phyloP scores from a whole-genome alignment of 345 rosid species.

The Conringia planisiliqua region DNA sequence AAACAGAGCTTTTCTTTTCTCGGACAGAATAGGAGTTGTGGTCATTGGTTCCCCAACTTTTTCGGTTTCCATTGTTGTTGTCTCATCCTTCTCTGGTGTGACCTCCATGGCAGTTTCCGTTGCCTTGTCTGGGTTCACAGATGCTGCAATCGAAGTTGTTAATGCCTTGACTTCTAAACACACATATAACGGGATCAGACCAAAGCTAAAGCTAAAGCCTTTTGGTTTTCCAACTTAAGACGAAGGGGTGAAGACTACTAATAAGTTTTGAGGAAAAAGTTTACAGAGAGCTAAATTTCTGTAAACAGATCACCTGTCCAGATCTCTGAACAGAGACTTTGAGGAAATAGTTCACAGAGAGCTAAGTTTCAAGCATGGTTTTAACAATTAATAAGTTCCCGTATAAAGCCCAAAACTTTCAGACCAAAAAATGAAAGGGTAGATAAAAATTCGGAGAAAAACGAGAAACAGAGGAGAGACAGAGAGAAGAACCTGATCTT shows the following conservation, averaged over 20 bases:
- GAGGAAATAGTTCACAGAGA: neutral
- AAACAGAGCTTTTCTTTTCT: conserved; percentile 78
- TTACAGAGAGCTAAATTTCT: neutral
- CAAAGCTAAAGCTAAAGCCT: neutral
- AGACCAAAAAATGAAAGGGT: neutral
- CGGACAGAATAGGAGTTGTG: conserved; percentile 48
- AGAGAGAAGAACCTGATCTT: conserved; percentile 52
- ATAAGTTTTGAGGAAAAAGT: neutral
- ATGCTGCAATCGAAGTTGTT: neutral
- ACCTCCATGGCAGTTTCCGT: conserved; percentile 36
- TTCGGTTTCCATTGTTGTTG: conserved; percentile 28
- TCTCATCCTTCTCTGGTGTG: conserved; percentile 46
- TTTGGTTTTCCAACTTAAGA: neutral
- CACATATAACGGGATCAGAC: neutral
- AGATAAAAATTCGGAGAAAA: neutral
- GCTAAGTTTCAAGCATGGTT: conserved; percentile 1
- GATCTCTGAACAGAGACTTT: neutral
- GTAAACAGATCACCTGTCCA: too few relatives aligned
- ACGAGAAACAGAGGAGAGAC: neutral
- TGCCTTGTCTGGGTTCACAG: conserved; percentile 34
- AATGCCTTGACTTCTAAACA: neutral
- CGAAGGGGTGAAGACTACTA: neutral
- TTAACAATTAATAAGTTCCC: neutral
- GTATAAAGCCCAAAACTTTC: neutral
- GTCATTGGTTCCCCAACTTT: conserved; percentile 25